Conservation (phyloP, 2,329 filamentous ascomycete species). For the Rhynchosporium graminicola region DNA sequence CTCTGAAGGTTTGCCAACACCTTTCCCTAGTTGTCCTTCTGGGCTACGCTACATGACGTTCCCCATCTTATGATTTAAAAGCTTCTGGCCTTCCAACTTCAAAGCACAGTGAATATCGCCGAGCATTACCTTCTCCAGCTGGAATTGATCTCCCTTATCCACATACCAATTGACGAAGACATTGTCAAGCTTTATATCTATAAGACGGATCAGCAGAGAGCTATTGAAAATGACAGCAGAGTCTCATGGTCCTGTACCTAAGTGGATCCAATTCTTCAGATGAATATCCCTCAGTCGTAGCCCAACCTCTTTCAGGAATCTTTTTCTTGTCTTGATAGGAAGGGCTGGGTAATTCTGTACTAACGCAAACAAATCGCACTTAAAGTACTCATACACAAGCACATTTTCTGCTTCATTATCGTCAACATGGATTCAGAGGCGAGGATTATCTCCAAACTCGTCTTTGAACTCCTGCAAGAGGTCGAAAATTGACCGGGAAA, state of each 20-base stretch:
- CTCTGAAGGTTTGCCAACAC: constrained; percentile 28
- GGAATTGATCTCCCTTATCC: constrained; percentile 8
- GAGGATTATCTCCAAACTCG: constrained; percentile 53
- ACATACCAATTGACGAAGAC: constrained; percentile 11
- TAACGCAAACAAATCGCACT: constrained; percentile 8
- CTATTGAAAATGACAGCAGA: constrained; percentile 10
- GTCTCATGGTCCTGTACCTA: constrained; percentile 20
- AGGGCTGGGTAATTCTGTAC: constrained; percentile 10
- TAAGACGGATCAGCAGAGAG: constrained; percentile 10
- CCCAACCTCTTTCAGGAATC: constrained; percentile 8
- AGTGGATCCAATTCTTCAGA: constrained; percentile 24
- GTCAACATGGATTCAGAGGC: constrained; percentile 9
- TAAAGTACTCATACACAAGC: constrained; percentile 11
- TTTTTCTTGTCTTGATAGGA: constrained; percentile 9
- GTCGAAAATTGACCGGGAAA: constrained; percentile 7
- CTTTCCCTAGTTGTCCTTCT: constrained; percentile 24
- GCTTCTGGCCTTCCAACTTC: constrained; percentile 21
- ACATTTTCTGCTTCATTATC: constrained; percentile 6
- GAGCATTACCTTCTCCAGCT: constrained; percentile 2
- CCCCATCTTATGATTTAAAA: constrained; percentile 22
- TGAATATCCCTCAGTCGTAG: constrained; percentile 23
- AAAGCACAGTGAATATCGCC: constrained; percentile 17
- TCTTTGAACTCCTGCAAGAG: constrained; percentile 37
- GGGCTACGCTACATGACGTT: constrained; percentile 29
- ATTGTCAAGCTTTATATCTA: constrained; percentile 13